Evolutionary conservation across 179 eudicot species (phyloP).

Genomic region (Beta corolliflora): DNA sequence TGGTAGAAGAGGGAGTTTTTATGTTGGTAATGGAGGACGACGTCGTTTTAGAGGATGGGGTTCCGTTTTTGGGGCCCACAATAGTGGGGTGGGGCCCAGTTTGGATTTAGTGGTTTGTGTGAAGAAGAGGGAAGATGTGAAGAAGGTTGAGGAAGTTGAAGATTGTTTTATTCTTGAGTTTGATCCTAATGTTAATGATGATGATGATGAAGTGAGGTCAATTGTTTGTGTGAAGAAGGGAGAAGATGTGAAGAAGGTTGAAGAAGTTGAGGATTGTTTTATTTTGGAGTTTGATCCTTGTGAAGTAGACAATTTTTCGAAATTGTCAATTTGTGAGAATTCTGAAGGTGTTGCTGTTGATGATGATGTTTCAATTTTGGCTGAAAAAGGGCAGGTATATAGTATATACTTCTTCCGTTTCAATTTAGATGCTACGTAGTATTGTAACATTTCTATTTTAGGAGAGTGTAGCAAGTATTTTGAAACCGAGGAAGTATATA

Average conservation of each 20-base stretch:
- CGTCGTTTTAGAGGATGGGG: background rate
- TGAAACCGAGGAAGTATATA: too few species aligned
- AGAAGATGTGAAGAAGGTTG: constrained; percentile 25
- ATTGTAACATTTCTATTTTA: too few species aligned
- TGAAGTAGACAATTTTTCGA: constrained; percentile 13
- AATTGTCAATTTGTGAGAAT: constrained; percentile 2
- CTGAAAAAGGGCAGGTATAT: constrained; percentile 25
- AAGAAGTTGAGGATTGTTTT: constrained; percentile 32
- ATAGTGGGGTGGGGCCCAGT: background rate
- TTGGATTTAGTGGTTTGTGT: constrained; percentile 12
- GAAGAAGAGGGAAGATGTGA: constrained; percentile 21
- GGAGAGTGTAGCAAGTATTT: too few species aligned
- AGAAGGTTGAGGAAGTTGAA: constrained; percentile 27
- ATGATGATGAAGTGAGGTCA: background rate
- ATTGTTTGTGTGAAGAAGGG: constrained; percentile 19
- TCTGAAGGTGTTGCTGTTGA: constrained; percentile 1
- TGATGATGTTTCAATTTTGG: constrained; percentile 22
- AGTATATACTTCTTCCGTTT: too few species aligned
- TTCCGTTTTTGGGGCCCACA: background rate
- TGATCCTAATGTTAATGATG: background rate
- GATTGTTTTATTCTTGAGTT: constrained; percentile 30
- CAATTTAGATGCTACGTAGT: too few species aligned
- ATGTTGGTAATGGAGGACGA: too few species aligned
- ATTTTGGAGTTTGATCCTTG: constrained; percentile 27
- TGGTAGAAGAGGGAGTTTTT: background rate